These are phyloP conservation scores for Fusarium udum DNA, from an alignment of 2,329 filamentous ascomycete genomes.

Conservation along the genomic window DNA sequence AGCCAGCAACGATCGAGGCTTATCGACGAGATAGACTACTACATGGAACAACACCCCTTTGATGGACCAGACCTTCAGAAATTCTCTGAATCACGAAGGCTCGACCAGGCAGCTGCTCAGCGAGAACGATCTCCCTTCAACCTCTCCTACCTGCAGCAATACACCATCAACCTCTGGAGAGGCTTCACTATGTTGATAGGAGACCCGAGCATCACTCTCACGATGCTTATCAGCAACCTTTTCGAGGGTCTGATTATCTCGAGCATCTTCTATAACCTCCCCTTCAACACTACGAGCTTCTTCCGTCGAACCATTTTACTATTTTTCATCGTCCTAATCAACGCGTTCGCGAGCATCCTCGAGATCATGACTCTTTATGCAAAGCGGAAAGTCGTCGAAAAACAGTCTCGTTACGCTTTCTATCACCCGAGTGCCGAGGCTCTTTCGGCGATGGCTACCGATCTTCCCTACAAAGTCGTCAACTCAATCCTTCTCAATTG, in stretches of 20 bases:
- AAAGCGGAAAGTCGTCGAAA: constrained; percentile 46
- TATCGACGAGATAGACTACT: constrained; percentile 45
- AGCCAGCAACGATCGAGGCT: constrained; percentile 40
- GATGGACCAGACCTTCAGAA: constrained; percentile 32
- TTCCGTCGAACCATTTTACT: constrained; percentile 16
- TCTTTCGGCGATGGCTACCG: constrained; percentile 20
- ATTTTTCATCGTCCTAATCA: constrained; percentile 35
- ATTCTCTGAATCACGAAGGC: constrained; percentile 29
- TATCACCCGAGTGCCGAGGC: constrained; percentile 46
- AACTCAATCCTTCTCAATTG: constrained; percentile 50
- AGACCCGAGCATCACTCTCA: constrained; percentile 22
- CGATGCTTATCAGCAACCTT: constrained; percentile 33
- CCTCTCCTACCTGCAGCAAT: constrained; percentile 23
- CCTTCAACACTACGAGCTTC: constrained; percentile 14
- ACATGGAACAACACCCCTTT: constrained; percentile 36
- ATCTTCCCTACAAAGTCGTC: constrained; percentile 33
- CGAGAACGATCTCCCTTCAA: constrained; percentile 28
- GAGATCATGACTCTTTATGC: constrained; percentile 40
- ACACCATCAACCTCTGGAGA: constrained; percentile 19
- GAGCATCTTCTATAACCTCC: constrained; percentile 33
- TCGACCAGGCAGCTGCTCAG: constrained; percentile 30
- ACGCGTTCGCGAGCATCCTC: constrained; percentile 32
- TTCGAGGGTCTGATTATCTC: constrained; percentile 26
- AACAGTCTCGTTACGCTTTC: constrained; percentile 46
- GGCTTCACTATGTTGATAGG: constrained; percentile 20